These are phyloP conservation scores for Nakazawaea holstii DNA, from an alignment of 805 yeast species.

Conservation along the genomic window DNA sequence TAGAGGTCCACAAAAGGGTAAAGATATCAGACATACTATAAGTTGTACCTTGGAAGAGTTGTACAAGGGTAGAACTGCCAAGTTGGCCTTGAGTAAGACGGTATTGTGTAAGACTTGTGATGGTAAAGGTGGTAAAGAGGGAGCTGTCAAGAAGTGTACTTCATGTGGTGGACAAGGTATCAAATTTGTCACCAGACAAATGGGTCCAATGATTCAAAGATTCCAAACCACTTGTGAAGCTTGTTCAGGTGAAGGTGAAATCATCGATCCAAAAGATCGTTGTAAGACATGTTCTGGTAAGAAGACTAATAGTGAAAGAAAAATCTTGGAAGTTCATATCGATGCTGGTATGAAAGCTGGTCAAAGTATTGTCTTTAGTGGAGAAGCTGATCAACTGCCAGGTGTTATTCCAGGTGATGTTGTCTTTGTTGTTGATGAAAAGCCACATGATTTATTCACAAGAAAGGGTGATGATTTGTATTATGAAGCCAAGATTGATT, in stretches of 20 bases:
- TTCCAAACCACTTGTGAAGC: constrained; percentile 91
- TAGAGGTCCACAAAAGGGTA: constrained; percentile 83
- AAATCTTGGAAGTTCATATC: constrained; percentile 88
- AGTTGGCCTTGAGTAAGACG: constrained; percentile 90
- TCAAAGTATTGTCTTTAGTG: constrained; percentile 82
- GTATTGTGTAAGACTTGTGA: constrained; percentile 83
- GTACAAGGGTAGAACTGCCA: constrained; percentile 89
- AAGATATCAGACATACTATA: constrained; percentile 86
- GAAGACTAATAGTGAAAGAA: constrained; percentile 82
- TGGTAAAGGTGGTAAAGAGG: constrained; percentile 95
- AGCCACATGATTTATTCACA: constrained; percentile 74
- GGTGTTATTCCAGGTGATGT: constrained; percentile 96
- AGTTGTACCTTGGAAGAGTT: constrained; percentile 86
- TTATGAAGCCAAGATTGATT: constrained; percentile 82
- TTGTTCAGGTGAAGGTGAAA: constrained; percentile 91
- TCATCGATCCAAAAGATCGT: constrained; percentile 78
- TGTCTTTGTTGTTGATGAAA: constrained; percentile 84
- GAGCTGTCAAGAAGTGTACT: constrained; percentile 80
- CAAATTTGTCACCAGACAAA: constrained; percentile 89
- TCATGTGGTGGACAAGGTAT: constrained; percentile 90
- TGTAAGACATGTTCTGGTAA: constrained; percentile 87
- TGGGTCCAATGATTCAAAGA: constrained; percentile 99
- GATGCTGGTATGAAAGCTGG: constrained; percentile 98
- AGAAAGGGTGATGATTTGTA: constrained; percentile 87
- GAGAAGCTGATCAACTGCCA: constrained; percentile 98